These are phyloP conservation scores for Fagopyrum homotropicum DNA, from an alignment of 148 eudicot species.

Conservation along the genomic window DNA sequence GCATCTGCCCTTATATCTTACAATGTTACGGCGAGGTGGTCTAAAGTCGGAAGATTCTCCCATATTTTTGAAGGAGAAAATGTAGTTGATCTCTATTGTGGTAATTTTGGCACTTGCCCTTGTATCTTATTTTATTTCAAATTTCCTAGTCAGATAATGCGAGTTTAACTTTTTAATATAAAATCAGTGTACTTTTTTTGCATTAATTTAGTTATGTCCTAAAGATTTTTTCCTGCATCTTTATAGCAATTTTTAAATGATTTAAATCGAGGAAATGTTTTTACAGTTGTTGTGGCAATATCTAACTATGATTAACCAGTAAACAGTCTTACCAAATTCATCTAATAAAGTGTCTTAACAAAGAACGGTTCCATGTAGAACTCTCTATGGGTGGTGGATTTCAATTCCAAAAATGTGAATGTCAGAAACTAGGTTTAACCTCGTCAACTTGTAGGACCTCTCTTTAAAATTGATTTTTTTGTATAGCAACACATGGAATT, in stretches of 20 bases:
- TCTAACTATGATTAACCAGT: not conserved
- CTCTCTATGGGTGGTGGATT: not conserved
- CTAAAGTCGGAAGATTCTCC: not conserved
- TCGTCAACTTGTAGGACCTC: not conserved
- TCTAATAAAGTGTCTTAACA: not conserved
- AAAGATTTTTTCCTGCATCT: not conserved
- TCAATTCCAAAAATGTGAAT: not conserved
- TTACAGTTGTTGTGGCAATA: not conserved
- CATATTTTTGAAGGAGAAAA: not conserved
- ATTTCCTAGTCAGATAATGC: not conserved
- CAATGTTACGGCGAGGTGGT: too few species aligned
- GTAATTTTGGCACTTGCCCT: not conserved
- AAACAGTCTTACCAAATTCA: slow-evolving; percentile 4
- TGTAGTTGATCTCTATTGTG: not conserved
- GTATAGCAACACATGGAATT: not conserved
- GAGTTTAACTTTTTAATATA: not conserved
- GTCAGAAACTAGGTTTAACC: not conserved
- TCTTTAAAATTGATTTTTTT: not conserved
- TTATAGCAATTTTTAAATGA: not conserved
- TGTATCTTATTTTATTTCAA: not conserved
- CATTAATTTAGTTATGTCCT: not conserved
- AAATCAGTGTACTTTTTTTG: not conserved
- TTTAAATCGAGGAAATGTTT: not conserved
- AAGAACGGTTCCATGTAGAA: slow-evolving; percentile 1
- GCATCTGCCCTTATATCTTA: too few species aligned